A percentile compares a stretch with the other conserved stretches of the same genome.
Evolutionary conservation across 176 grass and related monocot species (phyloP).

Genomic region (Microstegium vimineum): DNA sequence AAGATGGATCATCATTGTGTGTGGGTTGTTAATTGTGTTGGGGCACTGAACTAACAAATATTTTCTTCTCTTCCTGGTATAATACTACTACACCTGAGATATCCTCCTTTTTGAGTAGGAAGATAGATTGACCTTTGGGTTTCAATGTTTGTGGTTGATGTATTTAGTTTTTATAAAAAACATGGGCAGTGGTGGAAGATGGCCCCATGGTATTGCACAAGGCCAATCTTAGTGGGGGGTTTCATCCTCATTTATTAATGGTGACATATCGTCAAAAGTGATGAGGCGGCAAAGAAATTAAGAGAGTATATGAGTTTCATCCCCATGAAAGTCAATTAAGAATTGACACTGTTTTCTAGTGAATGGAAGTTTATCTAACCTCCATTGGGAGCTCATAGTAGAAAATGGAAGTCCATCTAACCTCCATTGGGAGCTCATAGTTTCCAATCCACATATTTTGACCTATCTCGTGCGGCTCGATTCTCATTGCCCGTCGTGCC

Average conservation of each 20-base stretch:
- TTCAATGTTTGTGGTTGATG: neutral
- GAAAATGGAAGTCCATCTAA: neutral
- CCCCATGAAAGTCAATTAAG: neutral
- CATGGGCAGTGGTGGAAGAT: neutral
- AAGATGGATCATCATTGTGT: constrained; percentile 99
- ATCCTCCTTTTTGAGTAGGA: neutral
- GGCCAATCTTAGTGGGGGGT: neutral
- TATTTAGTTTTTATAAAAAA: neutral
- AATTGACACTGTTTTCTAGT: neutral
- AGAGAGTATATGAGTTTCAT: neutral
- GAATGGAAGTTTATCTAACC: no score
- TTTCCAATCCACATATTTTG: neutral
- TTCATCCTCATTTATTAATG: neutral
- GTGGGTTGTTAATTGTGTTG: constrained; percentile 97
- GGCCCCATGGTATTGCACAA: neutral
- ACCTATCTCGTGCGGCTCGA: neutral
- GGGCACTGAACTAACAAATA: constrained; percentile 93
- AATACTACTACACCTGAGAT: constrained; percentile 23
- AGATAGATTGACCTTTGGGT: neutral
- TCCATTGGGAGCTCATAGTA: no score
- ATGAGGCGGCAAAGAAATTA: neutral
- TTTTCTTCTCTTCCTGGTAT: constrained; percentile 96
- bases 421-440: neutral
- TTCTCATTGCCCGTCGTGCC: neutral
- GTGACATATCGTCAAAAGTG: neutral